phyloP scores from a whole-genome alignment of 805 yeast species.

The Metschnikowia santaceciliae region DNA sequence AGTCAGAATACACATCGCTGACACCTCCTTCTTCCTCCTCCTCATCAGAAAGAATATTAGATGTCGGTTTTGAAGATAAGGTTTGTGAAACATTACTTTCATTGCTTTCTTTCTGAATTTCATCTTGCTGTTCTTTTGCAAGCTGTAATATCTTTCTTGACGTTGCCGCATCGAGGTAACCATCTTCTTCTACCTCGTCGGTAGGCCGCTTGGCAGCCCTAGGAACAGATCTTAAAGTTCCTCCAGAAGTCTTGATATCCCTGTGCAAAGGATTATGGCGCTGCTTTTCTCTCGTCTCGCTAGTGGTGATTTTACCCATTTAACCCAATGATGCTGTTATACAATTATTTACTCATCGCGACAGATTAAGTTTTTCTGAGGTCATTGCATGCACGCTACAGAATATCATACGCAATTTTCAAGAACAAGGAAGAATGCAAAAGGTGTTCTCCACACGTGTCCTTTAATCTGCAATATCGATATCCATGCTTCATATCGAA shows the following conservation, averaged over 20 bases:
- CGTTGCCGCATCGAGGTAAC: conserved; percentile 70
- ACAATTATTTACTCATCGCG: conserved; percentile 9
- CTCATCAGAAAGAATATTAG: conserved; percentile 27
- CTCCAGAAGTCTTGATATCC: conserved; percentile 73
- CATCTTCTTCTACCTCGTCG: conserved; percentile 49
- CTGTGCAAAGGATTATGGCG: conserved; percentile 81
- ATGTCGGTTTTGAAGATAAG: conserved; percentile 14
- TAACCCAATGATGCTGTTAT: neutral
- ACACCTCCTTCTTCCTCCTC: conserved; percentile 38
- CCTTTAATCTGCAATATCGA: conserved; percentile 75
- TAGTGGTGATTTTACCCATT: conserved; percentile 66
- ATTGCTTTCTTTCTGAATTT: conserved; percentile 50
- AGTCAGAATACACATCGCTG: conserved; percentile 54
- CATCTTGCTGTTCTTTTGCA: conserved; percentile 92
- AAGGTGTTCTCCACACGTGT: conserved; percentile 72
- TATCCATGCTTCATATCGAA: conserved; percentile 71
- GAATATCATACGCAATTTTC: conserved; percentile 24
- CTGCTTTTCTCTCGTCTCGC: conserved; percentile 48
- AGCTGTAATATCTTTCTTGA: conserved; percentile 83
- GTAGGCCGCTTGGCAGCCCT: conserved; percentile 28
- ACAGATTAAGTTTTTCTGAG: neutral
- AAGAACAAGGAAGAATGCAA: conserved; percentile 50
- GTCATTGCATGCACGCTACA: conserved; percentile 3
- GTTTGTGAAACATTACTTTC: neutral
- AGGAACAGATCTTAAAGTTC: conserved; percentile 52